Conservation (phyloP, 1,139 yeast species). For the Martiniozyma asiatica region DNA sequence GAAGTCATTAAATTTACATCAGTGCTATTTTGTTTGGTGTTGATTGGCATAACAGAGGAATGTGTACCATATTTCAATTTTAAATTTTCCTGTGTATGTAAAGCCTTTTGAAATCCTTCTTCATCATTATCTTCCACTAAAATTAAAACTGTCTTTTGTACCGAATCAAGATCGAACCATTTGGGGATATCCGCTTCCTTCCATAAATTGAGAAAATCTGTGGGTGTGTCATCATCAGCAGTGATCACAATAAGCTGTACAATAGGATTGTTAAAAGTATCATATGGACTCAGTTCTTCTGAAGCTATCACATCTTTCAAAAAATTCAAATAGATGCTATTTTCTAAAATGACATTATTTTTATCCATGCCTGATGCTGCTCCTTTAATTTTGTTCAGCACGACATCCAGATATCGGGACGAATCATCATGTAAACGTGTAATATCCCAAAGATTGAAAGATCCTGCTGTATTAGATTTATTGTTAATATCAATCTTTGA, state of each 20-base stretch:
- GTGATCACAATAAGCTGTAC: conserved; percentile 63
- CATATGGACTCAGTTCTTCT: conserved; percentile 60
- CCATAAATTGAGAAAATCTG: conserved; percentile 30
- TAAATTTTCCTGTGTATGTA: conserved; percentile 26
- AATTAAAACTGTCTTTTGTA: conserved; percentile 33
- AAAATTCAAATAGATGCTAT: conserved; percentile 45
- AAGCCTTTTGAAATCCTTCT: conserved; percentile 21
- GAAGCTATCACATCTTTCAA: conserved; percentile 53
- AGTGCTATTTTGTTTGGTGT: no score
- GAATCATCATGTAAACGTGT: no score
- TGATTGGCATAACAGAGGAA: no score
- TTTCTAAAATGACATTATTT: conserved; percentile 19
- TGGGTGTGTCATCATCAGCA: conserved; percentile 29
- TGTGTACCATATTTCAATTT: conserved; percentile 13
- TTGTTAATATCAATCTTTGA: not conserved
- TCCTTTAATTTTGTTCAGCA: no score
- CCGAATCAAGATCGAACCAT: conserved; percentile 47
- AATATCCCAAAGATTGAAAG: no score
- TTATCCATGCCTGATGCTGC: not conserved
- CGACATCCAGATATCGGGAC: no score
- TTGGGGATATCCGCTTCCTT: conserved; percentile 38
- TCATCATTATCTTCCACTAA: conserved; percentile 27
- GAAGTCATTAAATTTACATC: no score
- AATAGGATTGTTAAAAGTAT: conserved; percentile 83
- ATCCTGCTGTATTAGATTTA: no score